Percentiles rank a stretch among this genome's conserved stretches.
phyloP scores from a whole-genome alignment of 176 grass and related monocot genomes.

The Miscanthus lutarioriparius region DNA sequence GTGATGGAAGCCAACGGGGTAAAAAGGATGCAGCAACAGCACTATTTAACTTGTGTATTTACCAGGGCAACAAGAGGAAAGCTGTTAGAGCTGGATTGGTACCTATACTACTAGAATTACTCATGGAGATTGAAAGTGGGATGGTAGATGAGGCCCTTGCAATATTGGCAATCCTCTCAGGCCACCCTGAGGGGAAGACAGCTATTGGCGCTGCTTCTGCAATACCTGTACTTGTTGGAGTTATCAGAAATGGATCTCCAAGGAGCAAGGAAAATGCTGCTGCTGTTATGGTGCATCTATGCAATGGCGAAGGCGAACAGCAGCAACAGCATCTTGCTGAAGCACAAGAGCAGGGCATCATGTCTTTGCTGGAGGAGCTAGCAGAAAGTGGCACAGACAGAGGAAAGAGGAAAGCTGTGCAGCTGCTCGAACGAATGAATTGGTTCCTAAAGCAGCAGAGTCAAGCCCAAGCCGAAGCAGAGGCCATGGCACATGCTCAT shows the following conservation, averaged over 20 bases:
- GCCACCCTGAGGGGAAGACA: constrained; percentile 75
- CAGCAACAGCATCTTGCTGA: constrained; percentile 72
- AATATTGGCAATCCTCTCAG: constrained; percentile 78
- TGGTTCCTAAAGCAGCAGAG: constrained; percentile 69
- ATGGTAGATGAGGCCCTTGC: constrained; percentile 91
- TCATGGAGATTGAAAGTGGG: constrained; percentile 52
- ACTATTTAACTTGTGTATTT: constrained; percentile 89
- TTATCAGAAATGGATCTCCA: constrained; percentile 70
- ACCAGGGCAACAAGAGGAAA: constrained; percentile 90
- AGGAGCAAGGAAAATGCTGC: constrained; percentile 92
- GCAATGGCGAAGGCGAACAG: constrained; percentile 75
- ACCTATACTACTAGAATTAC: constrained; percentile 64
- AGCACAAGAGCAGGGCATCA: constrained; percentile 66
- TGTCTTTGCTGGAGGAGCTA: constrained; percentile 68
- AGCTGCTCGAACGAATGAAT: constrained; percentile 68
- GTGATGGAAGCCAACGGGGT: constrained; percentile 73
- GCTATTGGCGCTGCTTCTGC: constrained; percentile 61
- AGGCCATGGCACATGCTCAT: constrained; percentile 34
- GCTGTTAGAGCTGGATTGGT: constrained; percentile 82
- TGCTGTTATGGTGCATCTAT: constrained; percentile 82
- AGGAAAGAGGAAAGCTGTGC: constrained; percentile 80
- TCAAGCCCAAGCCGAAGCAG: constrained; percentile 57
- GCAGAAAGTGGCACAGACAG: constrained; percentile 67
- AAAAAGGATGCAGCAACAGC: constrained; percentile 88
- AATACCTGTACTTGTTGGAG: constrained; percentile 64